Evolutionary conservation across 495 filamentous ascomycete genomes (phyloP), one percentile per base, ranked within the genome.

Genomic region (Chaetomium fimeti): DNA sequence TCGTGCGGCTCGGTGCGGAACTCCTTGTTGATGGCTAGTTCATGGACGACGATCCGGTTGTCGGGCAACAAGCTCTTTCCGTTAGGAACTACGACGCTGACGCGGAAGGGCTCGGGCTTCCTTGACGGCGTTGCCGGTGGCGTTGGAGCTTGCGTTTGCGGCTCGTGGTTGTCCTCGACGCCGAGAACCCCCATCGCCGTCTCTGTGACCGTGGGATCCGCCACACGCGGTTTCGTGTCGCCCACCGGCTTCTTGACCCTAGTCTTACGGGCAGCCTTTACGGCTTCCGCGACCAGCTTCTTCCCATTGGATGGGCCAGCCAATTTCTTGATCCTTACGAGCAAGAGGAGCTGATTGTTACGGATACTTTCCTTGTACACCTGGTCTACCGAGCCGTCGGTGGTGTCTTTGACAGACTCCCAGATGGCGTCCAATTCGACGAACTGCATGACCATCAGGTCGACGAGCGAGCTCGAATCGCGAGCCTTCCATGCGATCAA

Each of bases 401-500:
- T 88, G 66, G 93, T 90, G 73, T 95, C 87, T 69, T 98, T 98
- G 71, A 98, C 93, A 11, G 91, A 93, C 72, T 96, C 92, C 88
- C 92, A 96, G 38, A 98, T 98, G 27, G 92, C 86, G 72, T 98
- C 94, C 20, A 98, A 79, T 73, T 96, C 93, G 36, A 96, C 89
- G 73, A 97, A 98, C 73, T 96, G 92, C 52, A 92, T 88, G 27
- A 98, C 82, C 94, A 98, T 98, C 58, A 93, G 91, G 66, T 95
- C 90, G 62, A 98, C 88, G 38, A 98, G 76, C 5, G 91, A 89
- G 52, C 86, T 89, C 1, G 93, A 94, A 74, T 98, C 94, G 59
- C 92, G 87, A 11, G 91, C 85, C 74, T 97, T 97, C 94, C 94
- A 98, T 12, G 92, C 89, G 67, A 92, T 89, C 74, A 98, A 96